Evolutionary conservation across 306 rosid genomes (phyloP).

Genomic region (Cajanus cajan): DNA sequence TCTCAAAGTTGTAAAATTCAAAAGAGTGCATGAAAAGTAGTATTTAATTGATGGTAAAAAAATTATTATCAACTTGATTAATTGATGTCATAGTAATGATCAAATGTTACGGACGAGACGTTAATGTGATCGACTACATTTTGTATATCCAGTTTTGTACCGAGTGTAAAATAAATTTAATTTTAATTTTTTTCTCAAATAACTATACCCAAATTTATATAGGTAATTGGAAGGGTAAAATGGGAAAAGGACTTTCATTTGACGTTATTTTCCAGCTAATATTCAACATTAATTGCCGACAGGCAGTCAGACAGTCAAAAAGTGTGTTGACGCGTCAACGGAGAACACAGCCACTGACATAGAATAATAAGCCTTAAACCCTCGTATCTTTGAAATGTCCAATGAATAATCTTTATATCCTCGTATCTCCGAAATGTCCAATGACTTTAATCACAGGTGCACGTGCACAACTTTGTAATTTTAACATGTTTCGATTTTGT

Average conservation of each 20-base stretch:
- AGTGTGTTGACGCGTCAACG: too few species aligned
- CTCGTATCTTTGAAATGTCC: background rate
- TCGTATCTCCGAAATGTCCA: too few species aligned
- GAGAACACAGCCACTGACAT: background rate
- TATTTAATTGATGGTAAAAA: background rate
- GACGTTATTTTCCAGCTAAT: background rate
- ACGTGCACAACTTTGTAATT: too few species aligned
- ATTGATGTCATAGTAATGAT: background rate
- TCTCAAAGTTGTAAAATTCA: background rate
- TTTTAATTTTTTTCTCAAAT: background rate
- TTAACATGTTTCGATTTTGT: too few species aligned
- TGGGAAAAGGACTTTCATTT: background rate
- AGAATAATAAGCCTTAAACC: background rate
- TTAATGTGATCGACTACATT: background rate
- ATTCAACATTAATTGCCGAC: background rate
- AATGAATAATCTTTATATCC: too few species aligned
- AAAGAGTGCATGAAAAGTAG: background rate
- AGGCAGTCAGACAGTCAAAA: too few species aligned
- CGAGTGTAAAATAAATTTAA: background rate
- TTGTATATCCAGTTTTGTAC: background rate
- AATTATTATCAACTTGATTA: background rate
- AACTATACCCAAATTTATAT: background rate
- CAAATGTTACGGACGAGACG: background rate
- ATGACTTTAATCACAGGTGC: too few species aligned
- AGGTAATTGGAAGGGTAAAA: background rate